These are phyloP conservation scores for Colletotrichum sp. DNA, from an alignment of 2,329 filamentous ascomycete genomes.

Conservation along the genomic window DNA sequence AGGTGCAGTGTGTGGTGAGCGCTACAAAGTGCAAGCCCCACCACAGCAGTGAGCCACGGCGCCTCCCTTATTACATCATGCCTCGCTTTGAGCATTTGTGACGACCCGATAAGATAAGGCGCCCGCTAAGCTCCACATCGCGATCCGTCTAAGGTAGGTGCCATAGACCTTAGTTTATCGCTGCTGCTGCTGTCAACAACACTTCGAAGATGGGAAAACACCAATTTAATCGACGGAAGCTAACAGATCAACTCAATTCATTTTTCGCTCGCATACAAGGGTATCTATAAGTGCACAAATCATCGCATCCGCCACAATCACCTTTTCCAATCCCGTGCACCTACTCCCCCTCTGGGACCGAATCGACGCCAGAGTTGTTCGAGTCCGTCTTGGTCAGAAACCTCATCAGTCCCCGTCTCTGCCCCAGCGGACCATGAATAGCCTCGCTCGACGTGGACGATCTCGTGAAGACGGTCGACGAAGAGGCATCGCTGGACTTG, in stretches of 20 bases:
- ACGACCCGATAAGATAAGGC: constrained; percentile 12
- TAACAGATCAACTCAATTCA: background rate
- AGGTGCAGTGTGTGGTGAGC: constrained; percentile 4
- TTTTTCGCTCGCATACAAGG: background rate
- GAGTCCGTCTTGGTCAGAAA: constrained; percentile 11
- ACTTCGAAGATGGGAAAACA: background rate
- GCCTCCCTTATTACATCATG: constrained; percentile 22
- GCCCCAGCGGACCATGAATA: background rate
- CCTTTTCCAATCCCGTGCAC: background rate
- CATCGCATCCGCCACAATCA: background rate
- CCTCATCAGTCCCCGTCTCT: background rate
- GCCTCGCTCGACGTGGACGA: constrained; percentile 6
- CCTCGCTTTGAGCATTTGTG: constrained; percentile 13
- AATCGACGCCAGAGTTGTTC: background rate
- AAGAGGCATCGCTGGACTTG: background rate
- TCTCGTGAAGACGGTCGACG: background rate
- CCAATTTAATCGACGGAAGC: background rate
- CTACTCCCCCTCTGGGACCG: background rate
- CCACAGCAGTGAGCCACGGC: background rate
- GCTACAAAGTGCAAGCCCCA: constrained; percentile 4
- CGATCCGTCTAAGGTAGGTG: background rate
- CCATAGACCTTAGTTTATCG: background rate
- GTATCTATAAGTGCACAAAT: background rate
- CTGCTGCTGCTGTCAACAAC: background rate
- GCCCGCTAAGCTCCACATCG: background rate